Conservation (phyloP, 148 eudicot species). For the Vaccinium vitisidaea region DNA sequence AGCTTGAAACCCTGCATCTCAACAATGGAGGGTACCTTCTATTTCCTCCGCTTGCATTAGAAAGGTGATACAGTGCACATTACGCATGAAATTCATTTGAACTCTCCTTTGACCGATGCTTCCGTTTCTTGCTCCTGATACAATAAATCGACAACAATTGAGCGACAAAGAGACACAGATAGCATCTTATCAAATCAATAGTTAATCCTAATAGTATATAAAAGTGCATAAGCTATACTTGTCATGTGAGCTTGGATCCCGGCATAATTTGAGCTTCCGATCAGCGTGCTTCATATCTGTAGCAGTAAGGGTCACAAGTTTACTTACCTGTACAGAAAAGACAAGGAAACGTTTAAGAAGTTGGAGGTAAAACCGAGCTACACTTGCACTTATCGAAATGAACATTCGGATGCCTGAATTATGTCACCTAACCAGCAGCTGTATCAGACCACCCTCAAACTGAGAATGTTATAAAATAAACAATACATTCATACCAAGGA, state of each 20-base stretch:
- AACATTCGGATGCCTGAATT: too few relatives aligned
- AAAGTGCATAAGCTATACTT: slow-evolving; percentile 46
- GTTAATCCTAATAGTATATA: background rate
- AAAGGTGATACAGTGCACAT: background rate
- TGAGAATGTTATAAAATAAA: slow-evolving; percentile 1
- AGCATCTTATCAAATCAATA: background rate
- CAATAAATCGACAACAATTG: slow-evolving; percentile 12
- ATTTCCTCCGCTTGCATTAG: background rate
- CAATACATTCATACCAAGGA: slow-evolving; percentile 43
- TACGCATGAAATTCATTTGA: slow-evolving; percentile 43
- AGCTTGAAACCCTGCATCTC: background rate
- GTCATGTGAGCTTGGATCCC: slow-evolving; percentile 80
- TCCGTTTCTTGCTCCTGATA: slow-evolving; percentile 79
- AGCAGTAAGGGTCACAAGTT: slow-evolving; percentile 47
- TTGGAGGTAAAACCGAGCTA: background rate
- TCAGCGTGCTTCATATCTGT: slow-evolving; percentile 75
- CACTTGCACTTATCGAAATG: background rate
- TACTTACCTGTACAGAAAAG: slow-evolving; percentile 42
- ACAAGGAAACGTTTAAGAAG: background rate
- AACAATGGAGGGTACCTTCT: background rate
- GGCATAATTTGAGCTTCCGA: slow-evolving; percentile 85
- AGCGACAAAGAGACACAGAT: background rate
- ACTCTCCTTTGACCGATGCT: slow-evolving; percentile 75
- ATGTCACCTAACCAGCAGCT: too few relatives aligned
- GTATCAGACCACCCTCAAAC: background rate